phyloP scores from a whole-genome alignment of 306 rosid species.

The Lathyrus oleraceus region DNA sequence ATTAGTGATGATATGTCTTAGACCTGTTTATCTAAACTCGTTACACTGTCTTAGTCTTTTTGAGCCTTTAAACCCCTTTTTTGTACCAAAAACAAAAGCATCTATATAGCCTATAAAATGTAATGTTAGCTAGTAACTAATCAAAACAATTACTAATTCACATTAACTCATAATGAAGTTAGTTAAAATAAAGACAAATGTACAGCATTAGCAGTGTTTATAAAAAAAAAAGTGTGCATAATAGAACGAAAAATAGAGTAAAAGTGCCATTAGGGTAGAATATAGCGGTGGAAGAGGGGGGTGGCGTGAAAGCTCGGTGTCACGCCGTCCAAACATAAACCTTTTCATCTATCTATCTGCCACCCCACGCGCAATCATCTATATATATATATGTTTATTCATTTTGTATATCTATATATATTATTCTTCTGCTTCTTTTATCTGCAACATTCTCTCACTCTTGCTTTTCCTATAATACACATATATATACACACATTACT shows the following conservation, averaged over 20 bases:
- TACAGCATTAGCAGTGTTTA: conserved; percentile 14
- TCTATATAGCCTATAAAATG: background rate
- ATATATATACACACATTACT: conserved; percentile 21
- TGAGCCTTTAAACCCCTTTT: too few species aligned
- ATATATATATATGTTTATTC: conserved; percentile 33
- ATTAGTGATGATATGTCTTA: too few species aligned
- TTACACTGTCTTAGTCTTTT: too few species aligned
- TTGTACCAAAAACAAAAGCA: too few species aligned
- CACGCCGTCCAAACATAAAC: conserved; percentile 93
- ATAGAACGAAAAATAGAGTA: too few species aligned
- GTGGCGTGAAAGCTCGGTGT: conserved; percentile 88
- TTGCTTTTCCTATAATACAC: conserved; percentile 5
- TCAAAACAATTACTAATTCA: background rate
- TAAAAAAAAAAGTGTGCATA: conserved; percentile 25
- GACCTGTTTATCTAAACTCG: too few species aligned
- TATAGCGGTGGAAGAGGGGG: conserved; percentile 39
- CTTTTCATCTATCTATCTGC: conserved; percentile 55
- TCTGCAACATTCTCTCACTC: conserved; percentile 38
- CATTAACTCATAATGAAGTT: background rate
- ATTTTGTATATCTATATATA: conserved; percentile 33
- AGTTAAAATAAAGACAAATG: background rate
- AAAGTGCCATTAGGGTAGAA: too few species aligned
- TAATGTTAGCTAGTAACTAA: background rate
- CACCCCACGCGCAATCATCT: conserved; percentile 96
- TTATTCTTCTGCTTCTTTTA: conserved; percentile 43